Percentiles rank a stretch among this genome's conserved stretches.
These are phyloP conservation scores for Podospora bellae-mahoneyi DNA, from an alignment of 495 filamentous ascomycete genomes.

Conservation along the genomic window DNA sequence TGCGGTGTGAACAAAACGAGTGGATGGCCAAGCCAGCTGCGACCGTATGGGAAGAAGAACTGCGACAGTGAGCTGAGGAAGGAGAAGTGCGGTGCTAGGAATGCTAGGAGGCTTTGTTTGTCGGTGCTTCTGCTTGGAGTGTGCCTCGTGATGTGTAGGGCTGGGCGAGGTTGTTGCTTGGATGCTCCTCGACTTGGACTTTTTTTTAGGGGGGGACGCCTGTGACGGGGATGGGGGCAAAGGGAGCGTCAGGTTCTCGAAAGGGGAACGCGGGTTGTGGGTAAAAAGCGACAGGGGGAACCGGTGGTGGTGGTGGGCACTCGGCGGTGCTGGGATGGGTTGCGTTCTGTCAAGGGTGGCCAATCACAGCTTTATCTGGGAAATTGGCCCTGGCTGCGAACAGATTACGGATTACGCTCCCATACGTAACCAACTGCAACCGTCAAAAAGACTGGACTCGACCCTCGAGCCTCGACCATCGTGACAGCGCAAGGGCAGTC, in stretches of 20 bases:
- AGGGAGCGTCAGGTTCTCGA: not conserved
- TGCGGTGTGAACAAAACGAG: constrained; percentile 27
- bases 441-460: not conserved
- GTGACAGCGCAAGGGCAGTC: not conserved
- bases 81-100: too few species aligned
- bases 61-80: constrained; percentile 8
- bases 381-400: constrained; percentile 28
- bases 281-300: constrained; percentile 5
- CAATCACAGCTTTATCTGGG: constrained; percentile 27
- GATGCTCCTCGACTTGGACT: constrained; percentile 13
- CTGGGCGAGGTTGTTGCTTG: constrained; percentile 7
- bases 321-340: constrained; percentile 14
- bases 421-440: not conserved
- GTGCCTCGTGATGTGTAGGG: not conserved
- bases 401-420: constrained; percentile 13
- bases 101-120: not conserved
- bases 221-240: constrained; percentile 2
- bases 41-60: constrained; percentile 15
- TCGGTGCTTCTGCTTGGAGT: not conserved
- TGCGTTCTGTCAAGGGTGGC: constrained; percentile 13
- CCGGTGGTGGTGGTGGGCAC: constrained; percentile 12
- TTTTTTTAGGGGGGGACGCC: constrained; percentile 16
- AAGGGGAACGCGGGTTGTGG: constrained; percentile 13
- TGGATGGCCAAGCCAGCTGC: constrained; percentile 37
- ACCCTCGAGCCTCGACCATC: not conserved